phyloP scores from a whole-genome alignment of 2,329 filamentous ascomycete species.

The Phoma sp. region DNA sequence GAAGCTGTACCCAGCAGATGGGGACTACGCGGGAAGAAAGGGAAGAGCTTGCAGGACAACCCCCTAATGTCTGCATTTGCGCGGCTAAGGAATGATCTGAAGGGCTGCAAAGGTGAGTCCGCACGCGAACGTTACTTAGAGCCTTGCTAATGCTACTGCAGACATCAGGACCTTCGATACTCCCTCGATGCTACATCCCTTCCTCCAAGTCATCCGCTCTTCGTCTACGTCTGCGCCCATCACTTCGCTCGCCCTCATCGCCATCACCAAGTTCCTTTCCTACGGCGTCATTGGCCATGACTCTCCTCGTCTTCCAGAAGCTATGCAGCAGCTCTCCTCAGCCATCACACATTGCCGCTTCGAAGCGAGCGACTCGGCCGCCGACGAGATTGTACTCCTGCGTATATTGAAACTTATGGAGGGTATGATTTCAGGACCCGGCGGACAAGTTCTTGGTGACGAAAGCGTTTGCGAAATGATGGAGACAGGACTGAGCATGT shows the following conservation, averaged over 20 bases:
- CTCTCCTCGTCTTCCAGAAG: conserved; percentile 86
- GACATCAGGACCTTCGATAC: conserved; percentile 91
- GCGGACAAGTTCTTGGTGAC: conserved; percentile 91
- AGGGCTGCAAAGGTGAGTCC: conserved; percentile 75
- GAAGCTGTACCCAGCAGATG: conserved; percentile 81
- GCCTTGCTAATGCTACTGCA: conserved; percentile 48
- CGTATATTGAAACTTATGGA: conserved; percentile 98
- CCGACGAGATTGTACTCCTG: conserved; percentile 93
- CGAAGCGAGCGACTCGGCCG: conserved; percentile 91
- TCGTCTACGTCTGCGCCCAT: conserved; percentile 96
- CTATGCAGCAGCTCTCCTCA: conserved; percentile 92
- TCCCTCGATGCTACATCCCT: conserved; percentile 86
- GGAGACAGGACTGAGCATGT: conserved; percentile 96
- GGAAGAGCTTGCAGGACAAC: conserved; percentile 97
- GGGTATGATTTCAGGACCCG: conserved; percentile 93
- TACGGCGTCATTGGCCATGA: conserved; percentile 87
- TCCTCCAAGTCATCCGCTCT: conserved; percentile 94
- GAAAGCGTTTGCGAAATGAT: conserved; percentile 99
- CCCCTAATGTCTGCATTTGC: conserved; percentile 95
- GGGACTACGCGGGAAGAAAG: conserved; percentile 93
- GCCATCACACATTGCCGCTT: conserved; percentile 98
- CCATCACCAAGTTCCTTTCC: conserved; percentile 94
- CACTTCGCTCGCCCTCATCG: conserved; percentile 90
- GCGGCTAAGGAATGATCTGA: conserved; percentile 84
- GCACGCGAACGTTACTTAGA: not conserved